Base-by-base conservation (phyloP, 176 grass and related monocot genomes). In the Oryza meyeriana region DNA sequence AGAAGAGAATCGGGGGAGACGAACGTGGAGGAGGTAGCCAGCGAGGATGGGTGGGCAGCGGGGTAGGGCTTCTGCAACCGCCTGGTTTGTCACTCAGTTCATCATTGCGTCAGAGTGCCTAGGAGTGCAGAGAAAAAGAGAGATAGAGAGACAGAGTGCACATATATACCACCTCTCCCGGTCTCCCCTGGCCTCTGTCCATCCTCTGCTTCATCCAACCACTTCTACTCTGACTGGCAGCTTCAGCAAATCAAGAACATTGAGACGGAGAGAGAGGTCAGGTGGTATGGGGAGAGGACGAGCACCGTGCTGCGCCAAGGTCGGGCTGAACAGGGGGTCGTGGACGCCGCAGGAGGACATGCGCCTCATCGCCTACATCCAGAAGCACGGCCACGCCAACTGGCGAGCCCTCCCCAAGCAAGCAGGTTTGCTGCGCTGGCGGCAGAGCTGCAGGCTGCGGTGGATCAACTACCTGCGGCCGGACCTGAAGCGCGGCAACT, bases 381-480 rank as follows among this genome's bases (percentile, higher is more conserved):
- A 84, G 47, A 94, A 87, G 85, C 88, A 94, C 71, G 94, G 94
- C 40, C 94, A 97, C 84, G 8, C 85, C 5, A 97, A 97, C 79
- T 97, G 94, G 94, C 89, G 94, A 1, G 87, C 91, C n/a, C 82
- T 97, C 30, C 94, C 94, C 24, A 94, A 90, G 72, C 91, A 92
- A 76, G 94, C 94, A 42, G 94, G 94, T 40, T 67, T 97, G 85
- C 89, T 94, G 57, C 86, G 94, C 33, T 97, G 94, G 94, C n/a
- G 94, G 94, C 55, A 97, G 89, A 97, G 94, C 61, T 97, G 94
- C 75, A 72, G 94, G 26, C 84, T 97, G 28, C 86, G 94, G 62
- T 97, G 94, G 94, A 94, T 94, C 87, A 97, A 97, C 77, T 97
- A 97, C 87, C 94, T 97, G 61, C 87, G 91, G 33, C 94, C 94